Evolutionary conservation across 2,329 filamentous ascomycete genomes (phyloP).

Genomic region (Calonectria fujianensis): DNA sequence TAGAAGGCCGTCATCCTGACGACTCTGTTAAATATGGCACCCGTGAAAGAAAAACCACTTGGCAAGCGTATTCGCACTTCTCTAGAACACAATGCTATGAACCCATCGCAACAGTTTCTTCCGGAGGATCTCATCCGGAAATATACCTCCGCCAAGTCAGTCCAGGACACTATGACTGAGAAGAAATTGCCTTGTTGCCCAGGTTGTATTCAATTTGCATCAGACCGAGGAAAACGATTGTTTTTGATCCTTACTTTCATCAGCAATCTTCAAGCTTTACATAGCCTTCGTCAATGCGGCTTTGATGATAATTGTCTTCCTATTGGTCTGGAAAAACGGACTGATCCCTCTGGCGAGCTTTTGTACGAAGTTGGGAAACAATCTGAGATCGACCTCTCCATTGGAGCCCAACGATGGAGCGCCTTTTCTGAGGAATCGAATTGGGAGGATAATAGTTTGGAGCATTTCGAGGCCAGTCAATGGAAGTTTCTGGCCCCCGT

Average conservation of each 20-base stretch:
- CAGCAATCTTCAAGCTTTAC: neutral
- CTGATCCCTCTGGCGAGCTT: neutral
- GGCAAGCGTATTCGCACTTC: neutral
- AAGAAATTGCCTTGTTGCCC: neutral
- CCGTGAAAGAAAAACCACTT: neutral
- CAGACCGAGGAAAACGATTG: neutral
- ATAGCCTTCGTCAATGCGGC: neutral
- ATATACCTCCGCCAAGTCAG: neutral
- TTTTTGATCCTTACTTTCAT: neutral
- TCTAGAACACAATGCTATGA: neutral
- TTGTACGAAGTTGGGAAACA: neutral
- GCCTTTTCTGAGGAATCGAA: neutral
- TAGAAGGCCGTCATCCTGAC: neutral
- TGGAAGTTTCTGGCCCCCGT: conserved; percentile 12
- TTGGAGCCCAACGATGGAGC: neutral
- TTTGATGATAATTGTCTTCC: neutral
- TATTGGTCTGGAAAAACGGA: neutral
- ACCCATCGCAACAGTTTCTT: neutral
- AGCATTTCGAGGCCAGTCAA: neutral
- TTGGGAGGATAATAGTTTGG: neutral
- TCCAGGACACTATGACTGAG: neutral
- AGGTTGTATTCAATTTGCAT: neutral
- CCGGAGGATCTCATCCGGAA: neutral
- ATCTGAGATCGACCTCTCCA: neutral
- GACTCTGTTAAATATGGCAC: neutral